Base-by-base conservation (phyloP, 1,139 yeast species). In the Suhomyces ambrosiae region DNA sequence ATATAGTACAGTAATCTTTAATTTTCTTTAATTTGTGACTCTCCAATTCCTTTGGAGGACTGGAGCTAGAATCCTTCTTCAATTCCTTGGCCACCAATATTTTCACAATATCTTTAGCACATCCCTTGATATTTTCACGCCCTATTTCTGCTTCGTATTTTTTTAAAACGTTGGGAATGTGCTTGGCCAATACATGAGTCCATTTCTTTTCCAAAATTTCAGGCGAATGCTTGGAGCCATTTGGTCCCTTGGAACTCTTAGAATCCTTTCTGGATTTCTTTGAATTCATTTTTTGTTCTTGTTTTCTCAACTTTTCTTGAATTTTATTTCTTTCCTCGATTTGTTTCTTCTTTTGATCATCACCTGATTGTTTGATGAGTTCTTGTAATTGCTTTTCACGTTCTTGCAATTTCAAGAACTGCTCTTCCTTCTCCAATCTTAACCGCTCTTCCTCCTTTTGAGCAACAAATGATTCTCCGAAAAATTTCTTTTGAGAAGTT, bases 91-190 rank as follows among this genome's bases (percentile, higher is more conserved):
- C 67, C 0, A 81, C 77, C 34, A 89, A 65, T 1, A 65, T 64
- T 43, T 78, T 75, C 3, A 82, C 87, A 42, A 88, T 76, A 35
- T 89, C 96, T 46, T 80, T 76, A 2, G 96, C 87, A 58, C 92
- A 85, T 23, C 76, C 75, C 61, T 89, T 92, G 37, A 88, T 58
- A 40, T 80, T 74, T 4, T 86, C 95, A 44, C 80, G 80, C 2
- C 89, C 92, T 16, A 90, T 70, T 40, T 79, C 80, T 2, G 67
- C 58, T 47, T 80, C 84, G 56, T 83, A 80, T 48, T 78, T 78
- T 48, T 82, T 81, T 36, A 90, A 71, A 50, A 85, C 62, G 53
- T 89, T 89, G 3, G 97, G 97, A 13, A 92, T 85, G 51, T 79
- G 72, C 17, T 74, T 64, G 2, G 97, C 97, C 58, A 92, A 79